Base-by-base conservation (phyloP, 306 rosid species). In the Abrus pulchellus region DNA sequence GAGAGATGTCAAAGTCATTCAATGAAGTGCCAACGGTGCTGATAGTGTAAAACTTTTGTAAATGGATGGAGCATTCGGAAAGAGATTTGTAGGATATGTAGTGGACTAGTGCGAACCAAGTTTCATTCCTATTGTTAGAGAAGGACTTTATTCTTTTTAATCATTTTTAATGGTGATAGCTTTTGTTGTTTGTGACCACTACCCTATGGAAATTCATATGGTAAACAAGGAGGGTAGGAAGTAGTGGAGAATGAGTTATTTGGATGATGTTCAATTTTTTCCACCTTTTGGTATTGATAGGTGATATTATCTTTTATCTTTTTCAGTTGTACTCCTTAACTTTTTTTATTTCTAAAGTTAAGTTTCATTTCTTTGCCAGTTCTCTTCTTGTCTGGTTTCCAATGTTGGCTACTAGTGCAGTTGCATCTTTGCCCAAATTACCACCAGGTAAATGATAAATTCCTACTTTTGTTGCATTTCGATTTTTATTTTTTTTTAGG, bases 381-480 rank as follows among this genome's bases (percentile, higher is more conserved):
- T 77, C 53, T 59, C 66, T 57, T 43, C 57, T 41, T 71, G 57
- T 67, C 72, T 62, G 47, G 44, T 61, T 44, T 70, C 70, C 85
- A 59, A 83, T 67, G 86, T 54, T 84, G 79, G 79, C 85, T 33
- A 80, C 82, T 52, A 61, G 76, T 62, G 81, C 81, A 44, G 72
- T 83, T 73, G 60, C 82, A 32, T 83, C 87, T 48, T 60, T 86
- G 79, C 82, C 86, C 52, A 1, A 7, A 54, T 68, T 83, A 54
- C 84, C 90, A 45, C 86, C 85, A 72, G 90, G 90, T 86, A 86
- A 78, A 72, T 44, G 29, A 63, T 54, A 44, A 30, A 60, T 72
- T 67, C 38, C 45, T 20, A 7, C 33, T 49, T 56, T 66, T 83
- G 36, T 64, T 27, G 54, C 43, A 34, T 76, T 72, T 78, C 40